A percentile compares a stretch with the other conserved stretches of the same genome.
Evolutionary conservation across 1,139 yeast species (phyloP).

Genomic region (Maudiozyma humilis): DNA sequence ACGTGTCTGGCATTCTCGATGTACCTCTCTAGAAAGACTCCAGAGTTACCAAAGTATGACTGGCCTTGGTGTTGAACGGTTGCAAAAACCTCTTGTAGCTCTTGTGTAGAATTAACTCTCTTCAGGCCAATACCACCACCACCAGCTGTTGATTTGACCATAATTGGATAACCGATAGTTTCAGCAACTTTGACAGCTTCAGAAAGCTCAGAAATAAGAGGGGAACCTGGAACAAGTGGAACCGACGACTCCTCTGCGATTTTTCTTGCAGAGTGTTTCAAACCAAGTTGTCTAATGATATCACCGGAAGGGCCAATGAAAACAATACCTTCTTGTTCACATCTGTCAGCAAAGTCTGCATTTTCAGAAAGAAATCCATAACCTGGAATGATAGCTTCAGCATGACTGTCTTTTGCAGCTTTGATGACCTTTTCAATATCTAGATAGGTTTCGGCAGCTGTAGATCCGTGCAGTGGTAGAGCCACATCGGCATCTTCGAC

Average conservation of each 20-base stretch:
- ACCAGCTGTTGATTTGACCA: conserved; percentile 97
- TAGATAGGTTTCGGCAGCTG: conserved; percentile 87
- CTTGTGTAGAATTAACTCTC: conserved; percentile 74
- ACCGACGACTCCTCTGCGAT: conserved; percentile 84
- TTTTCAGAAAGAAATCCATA: conserved; percentile 95
- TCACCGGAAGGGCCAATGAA: conserved; percentile 95
- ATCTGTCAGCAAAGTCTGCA: conserved; percentile 88
- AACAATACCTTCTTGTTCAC: conserved; percentile 71
- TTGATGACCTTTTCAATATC: conserved; percentile 72
- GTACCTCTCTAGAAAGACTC: conserved; percentile 88
- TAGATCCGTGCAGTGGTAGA: conserved; percentile 65
- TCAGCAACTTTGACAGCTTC: conserved; percentile 78
- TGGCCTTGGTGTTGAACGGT: conserved; percentile 91
- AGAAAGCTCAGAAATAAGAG: conserved; percentile 55
- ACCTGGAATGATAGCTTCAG: conserved; percentile 94
- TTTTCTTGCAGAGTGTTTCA: conserved; percentile 93
- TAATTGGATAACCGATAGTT: conserved; percentile 75
- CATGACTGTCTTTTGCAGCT: conserved; percentile 75
- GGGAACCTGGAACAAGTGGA: conserved; percentile 94
- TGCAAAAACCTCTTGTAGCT: conserved; percentile 73
- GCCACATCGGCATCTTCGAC: conserved; percentile 76
- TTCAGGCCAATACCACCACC: conserved; percentile 99
- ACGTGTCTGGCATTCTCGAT: conserved; percentile 94
- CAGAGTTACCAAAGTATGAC: conserved; percentile 88
- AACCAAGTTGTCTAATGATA: conserved; percentile 80